Percentiles rank a stretch among this genome's conserved stretches.
Evolutionary conservation across 345 rosid species (phyloP).

Genomic region (Rubroshorea leprosula): DNA sequence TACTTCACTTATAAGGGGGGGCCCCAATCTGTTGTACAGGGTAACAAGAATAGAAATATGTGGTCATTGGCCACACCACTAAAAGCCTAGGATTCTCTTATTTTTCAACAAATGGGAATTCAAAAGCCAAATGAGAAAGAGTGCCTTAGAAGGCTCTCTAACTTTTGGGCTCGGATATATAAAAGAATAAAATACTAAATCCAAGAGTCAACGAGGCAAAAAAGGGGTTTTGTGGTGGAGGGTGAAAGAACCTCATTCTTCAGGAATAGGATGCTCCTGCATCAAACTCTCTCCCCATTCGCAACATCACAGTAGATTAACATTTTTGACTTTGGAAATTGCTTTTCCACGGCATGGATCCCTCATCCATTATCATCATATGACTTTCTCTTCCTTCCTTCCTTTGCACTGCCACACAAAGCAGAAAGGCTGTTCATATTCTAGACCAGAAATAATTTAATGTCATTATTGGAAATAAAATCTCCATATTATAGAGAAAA

Average conservation of each 20-base stretch:
- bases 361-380: slow-evolving; percentile 1
- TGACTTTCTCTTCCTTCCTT: slow-evolving; percentile 8
- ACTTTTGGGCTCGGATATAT: slow-evolving; percentile 38
- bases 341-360: slow-evolving; percentile 5
- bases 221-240: slow-evolving; percentile 29
- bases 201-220: slow-evolving; percentile 43
- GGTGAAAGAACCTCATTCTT: slow-evolving; percentile 61
- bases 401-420: background rate
- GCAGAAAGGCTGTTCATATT: background rate
- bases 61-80: slow-evolving; percentile 19
- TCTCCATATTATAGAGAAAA: background rate
- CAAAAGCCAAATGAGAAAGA: slow-evolving; percentile 21
- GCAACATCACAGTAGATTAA: slow-evolving; percentile 16
- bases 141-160: slow-evolving; percentile 27
- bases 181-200: slow-evolving; percentile 33
- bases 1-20: background rate
- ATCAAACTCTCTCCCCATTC: slow-evolving; percentile 43
- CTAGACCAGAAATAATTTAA: background rate
- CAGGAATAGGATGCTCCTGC: slow-evolving; percentile 51
- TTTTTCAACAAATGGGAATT: slow-evolving; percentile 7
- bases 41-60: slow-evolving; percentile 7
- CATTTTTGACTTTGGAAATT: slow-evolving; percentile 20
- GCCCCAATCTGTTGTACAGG: slow-evolving; percentile 6
- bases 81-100: slow-evolving; percentile 29
- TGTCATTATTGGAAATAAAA: background rate